Evolutionary conservation across 1,284 basidiomycete genomes (phyloP).

Genomic region (Moniliella sp.): DNA sequence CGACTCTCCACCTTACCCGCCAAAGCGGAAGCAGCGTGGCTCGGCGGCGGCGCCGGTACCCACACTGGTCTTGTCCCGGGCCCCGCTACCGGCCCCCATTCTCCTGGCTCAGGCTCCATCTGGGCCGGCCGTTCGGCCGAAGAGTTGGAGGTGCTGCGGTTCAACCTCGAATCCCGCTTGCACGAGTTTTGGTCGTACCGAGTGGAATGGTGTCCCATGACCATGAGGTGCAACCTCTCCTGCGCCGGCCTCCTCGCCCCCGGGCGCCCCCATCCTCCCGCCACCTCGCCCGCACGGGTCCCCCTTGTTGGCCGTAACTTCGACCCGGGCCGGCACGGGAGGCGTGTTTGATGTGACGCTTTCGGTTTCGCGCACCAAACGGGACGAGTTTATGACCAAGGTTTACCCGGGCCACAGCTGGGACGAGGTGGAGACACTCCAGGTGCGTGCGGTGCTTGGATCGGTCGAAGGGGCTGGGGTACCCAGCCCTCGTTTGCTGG

Average conservation of each 20-base stretch:
- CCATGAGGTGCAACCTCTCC: conserved; percentile 10
- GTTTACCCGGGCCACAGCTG: neutral
- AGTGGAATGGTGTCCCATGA: conserved; percentile 8
- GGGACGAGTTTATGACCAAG: conserved; percentile 4
- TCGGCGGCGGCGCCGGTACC: neutral
- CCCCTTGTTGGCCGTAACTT: neutral
- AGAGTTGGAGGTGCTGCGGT: conserved; percentile 11
- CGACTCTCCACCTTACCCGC: neutral
- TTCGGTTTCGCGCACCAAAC: conserved; percentile 7
- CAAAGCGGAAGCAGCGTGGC: neutral
- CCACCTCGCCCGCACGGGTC: conserved; percentile 7
- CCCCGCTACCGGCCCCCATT: neutral
- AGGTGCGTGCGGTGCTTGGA: neutral
- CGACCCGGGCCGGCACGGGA: neutral
- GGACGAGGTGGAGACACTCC: neutral
- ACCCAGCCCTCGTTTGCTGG: neutral
- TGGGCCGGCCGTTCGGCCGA: conserved; percentile 13
- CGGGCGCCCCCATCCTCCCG: conserved; percentile 9
- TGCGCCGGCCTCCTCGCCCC: conserved; percentile 4
- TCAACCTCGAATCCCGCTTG: conserved; percentile 10
- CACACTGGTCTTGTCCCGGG: neutral
- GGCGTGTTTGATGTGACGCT: no score
- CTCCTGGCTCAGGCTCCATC: conserved; percentile 6
- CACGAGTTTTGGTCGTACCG: conserved; percentile 22
- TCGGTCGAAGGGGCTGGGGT: neutral